A percentile compares a stretch with the other conserved stretches of the same genome.
phyloP scores from a whole-genome alignment of 768 basidiomycete genomes.

The Rhizopogon rudus region DNA sequence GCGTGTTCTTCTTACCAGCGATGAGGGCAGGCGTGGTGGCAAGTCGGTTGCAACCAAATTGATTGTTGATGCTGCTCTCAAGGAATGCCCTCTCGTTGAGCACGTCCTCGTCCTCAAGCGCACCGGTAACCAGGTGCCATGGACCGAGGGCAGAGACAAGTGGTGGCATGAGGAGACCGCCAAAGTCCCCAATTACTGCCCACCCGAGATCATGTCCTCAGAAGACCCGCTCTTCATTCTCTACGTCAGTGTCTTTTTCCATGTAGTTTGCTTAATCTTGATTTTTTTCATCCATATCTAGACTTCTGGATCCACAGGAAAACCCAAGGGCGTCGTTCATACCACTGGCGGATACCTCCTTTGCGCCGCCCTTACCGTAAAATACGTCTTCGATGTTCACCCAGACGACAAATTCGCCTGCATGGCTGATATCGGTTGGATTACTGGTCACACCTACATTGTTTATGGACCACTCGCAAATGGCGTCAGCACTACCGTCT shows the following conservation, averaged over 20 bases:
- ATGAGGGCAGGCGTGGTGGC: constrained; percentile 92
- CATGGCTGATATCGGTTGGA: constrained; percentile 99
- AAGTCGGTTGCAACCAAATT: constrained; percentile 92
- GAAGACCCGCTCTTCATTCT: constrained; percentile 99
- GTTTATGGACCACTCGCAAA: constrained; percentile 92
- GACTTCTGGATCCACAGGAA: constrained; percentile 94
- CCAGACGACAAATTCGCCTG: constrained; percentile 95
- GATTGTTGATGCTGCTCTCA: constrained; percentile 89
- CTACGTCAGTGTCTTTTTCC: constrained; percentile 58
- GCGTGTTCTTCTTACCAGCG: constrained; percentile 90
- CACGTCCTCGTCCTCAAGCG: constrained; percentile 87
- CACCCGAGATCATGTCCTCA: constrained; percentile 80
- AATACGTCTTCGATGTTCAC: constrained; percentile 97
- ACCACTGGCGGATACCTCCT: constrained; percentile 89
- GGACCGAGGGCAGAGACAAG: constrained; percentile 79
- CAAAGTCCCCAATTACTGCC: constrained; percentile 84
- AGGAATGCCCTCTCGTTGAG: constrained; percentile 79
- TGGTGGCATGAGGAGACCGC: constrained; percentile 96
- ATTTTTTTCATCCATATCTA: constrained; percentile 24
- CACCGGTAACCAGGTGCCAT: constrained; percentile 78
- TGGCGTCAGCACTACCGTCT: constrained; percentile 81
- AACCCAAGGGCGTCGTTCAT: constrained; percentile 96
- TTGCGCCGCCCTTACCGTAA: constrained; percentile 86
- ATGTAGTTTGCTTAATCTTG: neutral
- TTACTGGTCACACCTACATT: constrained; percentile 97